These are phyloP conservation scores for Saitoella complicata DNA, from an alignment of 805 yeast genomes.

Conservation along the genomic window DNA sequence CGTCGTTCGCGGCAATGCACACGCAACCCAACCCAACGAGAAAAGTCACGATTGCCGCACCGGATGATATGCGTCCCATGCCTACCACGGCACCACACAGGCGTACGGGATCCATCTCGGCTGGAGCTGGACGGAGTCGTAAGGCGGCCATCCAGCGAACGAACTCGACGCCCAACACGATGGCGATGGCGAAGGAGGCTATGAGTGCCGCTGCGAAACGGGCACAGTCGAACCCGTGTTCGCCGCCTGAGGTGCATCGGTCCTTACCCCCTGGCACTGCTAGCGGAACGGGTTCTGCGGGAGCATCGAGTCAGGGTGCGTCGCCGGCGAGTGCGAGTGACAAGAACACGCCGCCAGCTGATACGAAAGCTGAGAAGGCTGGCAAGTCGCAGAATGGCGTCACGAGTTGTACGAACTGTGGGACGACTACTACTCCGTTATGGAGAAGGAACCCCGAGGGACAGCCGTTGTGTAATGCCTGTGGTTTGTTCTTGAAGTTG, in stretches of 20 bases:
- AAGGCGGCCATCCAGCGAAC: conserved; percentile 14
- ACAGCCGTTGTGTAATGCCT: conserved; percentile 86
- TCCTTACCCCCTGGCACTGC: not conserved
- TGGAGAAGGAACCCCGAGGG: conserved; percentile 94
- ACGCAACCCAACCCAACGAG: not conserved
- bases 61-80: not conserved
- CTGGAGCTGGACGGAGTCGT: conserved; percentile 8
- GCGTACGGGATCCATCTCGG: conserved; percentile 7
- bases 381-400: conserved; percentile 1
- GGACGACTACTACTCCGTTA: conserved; percentile 80
- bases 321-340: not conserved
- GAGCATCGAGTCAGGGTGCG: not conserved
- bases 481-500: conserved; percentile 79
- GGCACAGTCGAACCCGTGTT: conserved; percentile 11
- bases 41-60: not conserved
- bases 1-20: not conserved
- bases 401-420: conserved; percentile 42
- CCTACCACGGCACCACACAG: conserved; percentile 8
- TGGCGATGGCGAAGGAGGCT: conserved; percentile 11
- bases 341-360: not conserved
- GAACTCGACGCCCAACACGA: conserved; percentile 9
- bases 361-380: not conserved
- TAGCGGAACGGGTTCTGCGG: not conserved
- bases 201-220: conserved; percentile 5
- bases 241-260: conserved; percentile 7